These are phyloP conservation scores for Globisporangium uncinulatum DNA, from an alignment of 352 stramenopile genomes.

Conservation along the genomic window DNA sequence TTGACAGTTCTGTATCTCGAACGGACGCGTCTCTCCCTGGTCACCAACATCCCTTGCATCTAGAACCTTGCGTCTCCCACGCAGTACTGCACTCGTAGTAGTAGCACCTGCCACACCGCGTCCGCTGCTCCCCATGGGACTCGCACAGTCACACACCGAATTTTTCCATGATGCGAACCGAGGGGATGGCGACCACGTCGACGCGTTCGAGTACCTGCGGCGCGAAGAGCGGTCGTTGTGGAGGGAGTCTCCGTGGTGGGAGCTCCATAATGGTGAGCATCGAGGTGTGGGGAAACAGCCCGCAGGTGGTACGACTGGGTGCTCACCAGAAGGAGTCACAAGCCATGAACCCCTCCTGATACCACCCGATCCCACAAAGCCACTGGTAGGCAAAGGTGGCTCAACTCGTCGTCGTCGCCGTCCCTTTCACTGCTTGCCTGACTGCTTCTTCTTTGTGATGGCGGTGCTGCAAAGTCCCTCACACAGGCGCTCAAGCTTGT, in stretches of 20 bases:
- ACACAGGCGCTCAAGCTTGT: slow-evolving; percentile 43
- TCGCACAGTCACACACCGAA: slow-evolving; percentile 39
- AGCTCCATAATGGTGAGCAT: slow-evolving; percentile 1
- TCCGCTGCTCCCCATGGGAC: slow-evolving; percentile 24
- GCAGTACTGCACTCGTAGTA: neutral
- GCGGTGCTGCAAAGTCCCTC: slow-evolving; percentile 21
- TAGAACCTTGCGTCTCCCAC: too few relatives aligned
- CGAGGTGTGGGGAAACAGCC: neutral
- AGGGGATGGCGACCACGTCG: slow-evolving; percentile 27
- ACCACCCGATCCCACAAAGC: slow-evolving; percentile 8
- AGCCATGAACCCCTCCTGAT: neutral
- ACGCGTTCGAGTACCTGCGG: slow-evolving; percentile 38
- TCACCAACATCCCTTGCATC: too few relatives aligned
- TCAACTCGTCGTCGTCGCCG: too few relatives aligned
- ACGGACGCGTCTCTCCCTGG: too few relatives aligned
- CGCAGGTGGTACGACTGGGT: too few relatives aligned
- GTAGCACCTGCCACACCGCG: neutral
- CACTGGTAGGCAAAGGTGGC: slow-evolving; percentile 15
- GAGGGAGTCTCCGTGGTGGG: slow-evolving; percentile 31
- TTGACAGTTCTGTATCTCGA: too few relatives aligned
- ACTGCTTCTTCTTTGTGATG: neutral
- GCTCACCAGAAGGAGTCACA: neutral
- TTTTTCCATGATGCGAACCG: slow-evolving; percentile 37
- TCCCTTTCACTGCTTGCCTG: slow-evolving; percentile 1
- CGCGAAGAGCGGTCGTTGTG: slow-evolving; percentile 38